Percentiles rank a stretch among this genome's conserved stretches.
Conservation (phyloP, 2,329 filamentous ascomycete genomes). For the Verticillium tricorpus region DNA sequence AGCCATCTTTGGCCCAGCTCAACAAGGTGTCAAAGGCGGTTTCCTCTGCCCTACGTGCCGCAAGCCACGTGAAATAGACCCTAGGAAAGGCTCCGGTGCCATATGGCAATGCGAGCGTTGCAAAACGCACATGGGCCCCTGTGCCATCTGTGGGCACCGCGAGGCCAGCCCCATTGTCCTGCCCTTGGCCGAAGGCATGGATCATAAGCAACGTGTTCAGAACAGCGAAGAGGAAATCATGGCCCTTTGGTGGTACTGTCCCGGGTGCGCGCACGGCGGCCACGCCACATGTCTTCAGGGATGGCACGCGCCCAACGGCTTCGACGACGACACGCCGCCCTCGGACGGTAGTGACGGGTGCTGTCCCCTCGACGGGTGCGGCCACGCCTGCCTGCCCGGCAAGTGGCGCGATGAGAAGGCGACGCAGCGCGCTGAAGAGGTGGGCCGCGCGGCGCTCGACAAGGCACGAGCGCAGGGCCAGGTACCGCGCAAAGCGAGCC, state of each 20-base stretch:
- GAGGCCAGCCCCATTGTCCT: constrained; percentile 37
- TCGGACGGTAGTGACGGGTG: constrained; percentile 44
- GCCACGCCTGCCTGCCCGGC: constrained; percentile 58
- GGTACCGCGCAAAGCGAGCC: constrained; percentile 17
- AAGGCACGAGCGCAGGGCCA: constrained; percentile 24
- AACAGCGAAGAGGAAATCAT: constrained; percentile 19
- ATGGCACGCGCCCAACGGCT: constrained; percentile 47
- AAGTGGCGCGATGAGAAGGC: constrained; percentile 46
- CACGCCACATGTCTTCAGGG: constrained; percentile 55
- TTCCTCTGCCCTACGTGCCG: constrained; percentile 53
- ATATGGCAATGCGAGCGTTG: constrained; percentile 59
- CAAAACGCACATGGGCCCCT: constrained; percentile 45
- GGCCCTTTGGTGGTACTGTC: constrained; percentile 59
- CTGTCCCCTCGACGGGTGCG: constrained; percentile 61
- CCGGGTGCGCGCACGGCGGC: constrained; percentile 58
- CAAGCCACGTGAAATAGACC: constrained; percentile 51
- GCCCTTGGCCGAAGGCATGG: constrained; percentile 4
- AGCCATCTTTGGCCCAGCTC: constrained; percentile 47
- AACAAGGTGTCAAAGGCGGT: constrained; percentile 48
- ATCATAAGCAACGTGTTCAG: neutral
- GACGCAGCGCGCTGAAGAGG: constrained; percentile 44
- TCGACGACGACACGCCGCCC: constrained; percentile 14
- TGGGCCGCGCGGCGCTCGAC: constrained; percentile 43
- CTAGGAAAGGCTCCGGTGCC: constrained; percentile 34
- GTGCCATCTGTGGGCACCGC: constrained; percentile 54